Evolutionary conservation across 352 stramenopile species (phyloP).

Genomic region (Globisporangium perplexum): DNA sequence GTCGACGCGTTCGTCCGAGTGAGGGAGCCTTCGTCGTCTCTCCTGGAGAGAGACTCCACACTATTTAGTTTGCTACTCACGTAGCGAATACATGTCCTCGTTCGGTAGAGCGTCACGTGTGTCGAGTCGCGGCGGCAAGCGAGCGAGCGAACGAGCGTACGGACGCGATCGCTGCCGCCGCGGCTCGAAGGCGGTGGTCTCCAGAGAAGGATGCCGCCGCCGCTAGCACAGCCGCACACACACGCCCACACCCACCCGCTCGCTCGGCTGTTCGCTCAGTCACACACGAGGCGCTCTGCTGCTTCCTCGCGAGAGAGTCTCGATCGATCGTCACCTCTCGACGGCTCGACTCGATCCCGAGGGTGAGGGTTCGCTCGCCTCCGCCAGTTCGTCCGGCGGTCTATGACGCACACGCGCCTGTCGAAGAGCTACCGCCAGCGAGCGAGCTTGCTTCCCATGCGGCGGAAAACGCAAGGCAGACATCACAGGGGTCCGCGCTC

Average conservation of each 20-base stretch:
- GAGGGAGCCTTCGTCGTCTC: background rate
- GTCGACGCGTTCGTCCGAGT: background rate
- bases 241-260: background rate
- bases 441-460: no score
- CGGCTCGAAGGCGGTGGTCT: background rate
- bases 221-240: background rate
- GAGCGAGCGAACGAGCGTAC: background rate
- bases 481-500: no score
- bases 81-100: constrained; percentile 10
- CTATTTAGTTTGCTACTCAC: constrained; percentile 9
- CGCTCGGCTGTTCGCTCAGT: no score
- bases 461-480: no score
- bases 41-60: background rate
- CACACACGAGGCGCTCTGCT: no score
- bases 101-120: constrained; percentile 10
- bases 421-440: no score
- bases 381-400: no score
- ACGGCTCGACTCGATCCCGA: no score
- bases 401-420: no score
- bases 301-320: no score
- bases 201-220: background rate
- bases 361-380: no score
- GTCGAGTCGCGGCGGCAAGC: background rate
- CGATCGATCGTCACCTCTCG: no score
- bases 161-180: background rate